phyloP scores from a whole-genome alignment of 2,329 filamentous ascomycete species.

The Fusarium sp. region DNA sequence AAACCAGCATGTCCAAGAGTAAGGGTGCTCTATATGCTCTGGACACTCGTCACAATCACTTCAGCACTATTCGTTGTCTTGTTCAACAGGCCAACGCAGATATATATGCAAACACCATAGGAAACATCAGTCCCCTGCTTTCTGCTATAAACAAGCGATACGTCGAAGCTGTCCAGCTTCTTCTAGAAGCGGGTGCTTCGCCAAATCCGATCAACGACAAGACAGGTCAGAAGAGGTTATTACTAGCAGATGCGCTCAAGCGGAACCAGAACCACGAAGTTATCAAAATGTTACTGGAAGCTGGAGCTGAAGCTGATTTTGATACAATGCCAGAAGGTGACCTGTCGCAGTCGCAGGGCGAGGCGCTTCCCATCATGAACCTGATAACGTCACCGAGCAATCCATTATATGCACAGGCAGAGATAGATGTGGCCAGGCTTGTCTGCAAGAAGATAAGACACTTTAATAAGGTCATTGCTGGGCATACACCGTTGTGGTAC shows the following conservation, averaged over 20 bases:
- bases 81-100: constrained; percentile 14
- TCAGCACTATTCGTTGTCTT: constrained; percentile 22
- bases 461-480: constrained; percentile 9
- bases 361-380: constrained; percentile 25
- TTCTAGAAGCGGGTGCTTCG: constrained; percentile 26
- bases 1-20: constrained; percentile 5
- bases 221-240: constrained; percentile 9
- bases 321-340: constrained; percentile 1
- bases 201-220: constrained; percentile 14
- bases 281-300: constrained; percentile 9
- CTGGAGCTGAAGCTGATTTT: constrained; percentile 27
- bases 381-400: constrained; percentile 13
- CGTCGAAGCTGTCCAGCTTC: constrained; percentile 16
- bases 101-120: constrained; percentile 6
- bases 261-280: constrained; percentile 1
- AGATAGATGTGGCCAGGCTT: constrained; percentile 9
- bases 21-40: constrained; percentile 5
- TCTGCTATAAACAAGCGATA: constrained; percentile 9
- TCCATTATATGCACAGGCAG: constrained; percentile 2
- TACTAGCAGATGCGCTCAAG: constrained; percentile 16
- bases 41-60: constrained; percentile 8
- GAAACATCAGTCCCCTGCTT: background rate
- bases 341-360: background rate
- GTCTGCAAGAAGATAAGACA: constrained; percentile 18
- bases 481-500: constrained; percentile 21